Percentiles rank a stretch among this genome's conserved stretches.
Evolutionary conservation across 179 eudicot species (phyloP).

Genomic region (Beta lomatogona): DNA sequence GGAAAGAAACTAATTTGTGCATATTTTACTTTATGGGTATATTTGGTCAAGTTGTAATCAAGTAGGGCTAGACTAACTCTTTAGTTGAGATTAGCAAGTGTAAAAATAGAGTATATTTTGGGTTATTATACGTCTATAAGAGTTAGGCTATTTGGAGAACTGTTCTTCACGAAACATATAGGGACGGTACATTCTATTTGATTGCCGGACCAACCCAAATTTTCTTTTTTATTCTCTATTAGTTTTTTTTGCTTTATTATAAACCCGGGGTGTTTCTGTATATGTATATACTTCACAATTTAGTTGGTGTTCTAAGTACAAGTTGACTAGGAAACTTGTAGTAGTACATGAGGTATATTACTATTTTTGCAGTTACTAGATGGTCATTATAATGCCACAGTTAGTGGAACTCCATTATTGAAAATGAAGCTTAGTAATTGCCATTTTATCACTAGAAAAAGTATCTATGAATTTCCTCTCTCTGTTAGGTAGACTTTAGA

Average conservation of each 20-base stretch:
- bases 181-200: no score
- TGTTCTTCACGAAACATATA: no score
- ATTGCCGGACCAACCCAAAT: no score
- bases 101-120: no score
- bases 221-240: no score
- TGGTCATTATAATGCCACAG: neutral
- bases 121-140: no score
- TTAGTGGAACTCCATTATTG: conserved; percentile 31
- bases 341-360: neutral
- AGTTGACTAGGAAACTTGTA: conserved; percentile 16
- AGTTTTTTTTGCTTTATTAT: no score
- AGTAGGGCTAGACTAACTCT: no score
- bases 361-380: neutral
- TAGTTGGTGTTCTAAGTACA: neutral
- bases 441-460: conserved; percentile 10
- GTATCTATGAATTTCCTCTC: conserved; percentile 11
- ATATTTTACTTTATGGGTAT: neutral
- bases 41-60: neutral
- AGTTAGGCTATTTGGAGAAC: no score
- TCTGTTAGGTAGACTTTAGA: conserved; percentile 31
- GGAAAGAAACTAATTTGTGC: neutral
- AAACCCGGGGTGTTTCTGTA: no score
- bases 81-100: no score
- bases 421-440: conserved; percentile 15
- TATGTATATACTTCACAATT: neutral